Evolutionary conservation across 2,329 filamentous ascomycete species (phyloP).

Genomic region (Aspergillus felis): DNA sequence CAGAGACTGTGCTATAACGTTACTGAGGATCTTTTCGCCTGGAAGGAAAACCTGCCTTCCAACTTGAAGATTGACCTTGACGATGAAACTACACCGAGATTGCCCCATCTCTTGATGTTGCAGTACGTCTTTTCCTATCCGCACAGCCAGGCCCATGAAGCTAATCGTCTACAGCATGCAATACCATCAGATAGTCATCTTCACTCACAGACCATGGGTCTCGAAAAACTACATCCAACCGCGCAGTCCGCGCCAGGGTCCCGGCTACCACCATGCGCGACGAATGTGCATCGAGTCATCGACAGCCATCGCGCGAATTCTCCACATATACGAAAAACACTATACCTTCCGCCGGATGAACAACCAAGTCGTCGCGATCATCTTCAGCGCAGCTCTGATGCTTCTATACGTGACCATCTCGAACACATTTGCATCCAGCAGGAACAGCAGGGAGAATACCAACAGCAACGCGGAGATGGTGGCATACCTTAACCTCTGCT

Average conservation of each 20-base stretch:
- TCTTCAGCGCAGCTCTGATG: conserved; percentile 43
- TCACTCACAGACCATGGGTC: conserved; percentile 44
- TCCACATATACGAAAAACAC: conserved; percentile 39
- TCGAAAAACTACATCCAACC: conserved; percentile 43
- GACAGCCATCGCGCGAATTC: conserved; percentile 37
- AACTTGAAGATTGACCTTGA: conserved; percentile 34
- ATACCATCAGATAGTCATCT: conserved; percentile 44
- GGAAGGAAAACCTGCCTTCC: conserved; percentile 39
- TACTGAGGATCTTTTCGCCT: conserved; percentile 37
- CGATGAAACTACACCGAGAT: conserved; percentile 28
- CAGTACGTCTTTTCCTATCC: conserved; percentile 26
- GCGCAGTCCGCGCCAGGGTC: conserved; percentile 38
- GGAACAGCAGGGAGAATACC: conserved; percentile 16
- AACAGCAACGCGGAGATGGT: conserved; percentile 31
- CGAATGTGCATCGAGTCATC: conserved; percentile 43
- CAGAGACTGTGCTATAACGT: conserved; percentile 34
- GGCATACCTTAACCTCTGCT: conserved; percentile 38
- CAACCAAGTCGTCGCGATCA: conserved; percentile 43
- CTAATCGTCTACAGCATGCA: conserved; percentile 31
- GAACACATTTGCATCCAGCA: conserved; percentile 23
- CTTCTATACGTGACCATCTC: conserved; percentile 37
- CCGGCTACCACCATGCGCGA: conserved; percentile 42
- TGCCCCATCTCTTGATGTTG: conserved; percentile 41
- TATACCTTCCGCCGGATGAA: conserved; percentile 44
- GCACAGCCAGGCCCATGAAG: neutral